Conservation (phyloP, 2,329 filamentous ascomycete species). For the Xylariaceae sp. region DNA sequence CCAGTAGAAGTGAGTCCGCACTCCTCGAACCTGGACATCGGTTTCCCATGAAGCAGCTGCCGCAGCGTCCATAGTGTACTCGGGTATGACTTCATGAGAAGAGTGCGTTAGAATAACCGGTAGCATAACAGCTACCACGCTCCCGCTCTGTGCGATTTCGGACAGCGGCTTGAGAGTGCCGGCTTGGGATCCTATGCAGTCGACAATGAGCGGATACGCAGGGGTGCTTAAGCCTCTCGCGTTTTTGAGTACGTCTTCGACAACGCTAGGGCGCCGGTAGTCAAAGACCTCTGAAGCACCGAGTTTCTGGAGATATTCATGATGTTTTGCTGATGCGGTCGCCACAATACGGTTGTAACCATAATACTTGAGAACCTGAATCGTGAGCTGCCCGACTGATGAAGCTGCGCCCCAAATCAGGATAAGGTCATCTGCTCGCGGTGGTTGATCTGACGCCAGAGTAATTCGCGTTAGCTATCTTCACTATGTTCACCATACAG, state of each 20-base stretch:
- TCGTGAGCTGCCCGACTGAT: constrained; percentile 47
- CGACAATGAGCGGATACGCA: constrained; percentile 44
- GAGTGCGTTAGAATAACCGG: constrained; percentile 56
- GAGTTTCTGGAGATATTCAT: constrained; percentile 38
- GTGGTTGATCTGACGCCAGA: constrained; percentile 24
- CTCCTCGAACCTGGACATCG: constrained; percentile 49
- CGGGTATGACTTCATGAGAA: constrained; percentile 41
- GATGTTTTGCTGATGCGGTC: constrained; percentile 43
- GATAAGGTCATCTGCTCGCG: constrained; percentile 35
- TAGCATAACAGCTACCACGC: constrained; percentile 55
- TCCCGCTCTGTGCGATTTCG: constrained; percentile 45
- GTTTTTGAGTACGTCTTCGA: constrained; percentile 29
- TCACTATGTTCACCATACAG: too few relatives aligned
- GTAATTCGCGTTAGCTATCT: too few relatives aligned
- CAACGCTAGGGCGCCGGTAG: constrained; percentile 37
- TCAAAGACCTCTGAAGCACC: constrained; percentile 47
- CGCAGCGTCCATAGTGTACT: constrained; percentile 52
- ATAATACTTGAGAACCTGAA: constrained; percentile 50
- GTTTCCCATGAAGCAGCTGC: constrained; percentile 44
- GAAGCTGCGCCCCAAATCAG: constrained; percentile 51
- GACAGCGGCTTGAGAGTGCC: constrained; percentile 47
- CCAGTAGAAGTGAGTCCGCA: constrained; percentile 52
- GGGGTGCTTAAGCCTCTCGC: constrained; percentile 19
- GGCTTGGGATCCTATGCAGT: constrained; percentile 51
- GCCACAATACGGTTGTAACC: constrained; percentile 50